Evolutionary conservation across 2,329 filamentous ascomycete genomes (phyloP).

Genomic region (Verticillium nonalfalfae): DNA sequence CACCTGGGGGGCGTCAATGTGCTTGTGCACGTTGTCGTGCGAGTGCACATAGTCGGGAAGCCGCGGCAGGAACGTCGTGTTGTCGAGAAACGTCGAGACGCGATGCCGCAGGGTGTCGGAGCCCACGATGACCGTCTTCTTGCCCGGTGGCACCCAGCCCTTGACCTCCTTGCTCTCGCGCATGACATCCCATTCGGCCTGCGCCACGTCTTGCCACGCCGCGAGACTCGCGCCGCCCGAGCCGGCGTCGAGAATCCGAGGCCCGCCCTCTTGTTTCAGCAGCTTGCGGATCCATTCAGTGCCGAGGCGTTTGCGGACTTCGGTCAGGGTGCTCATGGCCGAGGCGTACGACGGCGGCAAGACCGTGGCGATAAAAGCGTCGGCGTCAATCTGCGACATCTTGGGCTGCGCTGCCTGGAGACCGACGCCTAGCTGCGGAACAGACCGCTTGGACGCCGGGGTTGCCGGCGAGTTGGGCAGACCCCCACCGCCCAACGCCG

Average conservation of each 20-base stretch:
- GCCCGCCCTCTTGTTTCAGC: conserved; percentile 44
- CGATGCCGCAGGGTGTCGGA: conserved; percentile 70
- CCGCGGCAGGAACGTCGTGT: conserved; percentile 87
- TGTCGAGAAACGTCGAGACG: conserved; percentile 69
- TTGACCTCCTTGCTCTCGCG: conserved; percentile 38
- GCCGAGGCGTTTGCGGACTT: conserved; percentile 68
- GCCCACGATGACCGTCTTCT: conserved; percentile 74
- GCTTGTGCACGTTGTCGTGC: conserved; percentile 49
- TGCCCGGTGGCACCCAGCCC: conserved; percentile 52
- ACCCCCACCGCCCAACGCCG: conserved; percentile 67
- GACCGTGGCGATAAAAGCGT: conserved; percentile 63
- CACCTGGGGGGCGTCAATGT: conserved; percentile 50
- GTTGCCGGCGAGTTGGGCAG: conserved; percentile 74
- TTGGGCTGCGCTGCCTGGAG: conserved; percentile 56
- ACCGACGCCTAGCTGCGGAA: conserved; percentile 58
- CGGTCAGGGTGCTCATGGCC: conserved; percentile 60
- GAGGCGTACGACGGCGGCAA: conserved; percentile 68
- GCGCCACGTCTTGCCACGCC: conserved; percentile 72
- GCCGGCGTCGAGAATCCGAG: conserved; percentile 68
- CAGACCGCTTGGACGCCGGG: conserved; percentile 47
- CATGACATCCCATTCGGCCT: conserved; percentile 75
- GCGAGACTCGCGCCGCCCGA: conserved; percentile 66
- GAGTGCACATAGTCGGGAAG: conserved; percentile 80
- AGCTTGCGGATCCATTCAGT: conserved; percentile 62
- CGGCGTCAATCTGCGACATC: conserved; percentile 71